Conservation (phyloP, 2,329 filamentous ascomycete genomes). For the Diaporthe vaccinii region DNA sequence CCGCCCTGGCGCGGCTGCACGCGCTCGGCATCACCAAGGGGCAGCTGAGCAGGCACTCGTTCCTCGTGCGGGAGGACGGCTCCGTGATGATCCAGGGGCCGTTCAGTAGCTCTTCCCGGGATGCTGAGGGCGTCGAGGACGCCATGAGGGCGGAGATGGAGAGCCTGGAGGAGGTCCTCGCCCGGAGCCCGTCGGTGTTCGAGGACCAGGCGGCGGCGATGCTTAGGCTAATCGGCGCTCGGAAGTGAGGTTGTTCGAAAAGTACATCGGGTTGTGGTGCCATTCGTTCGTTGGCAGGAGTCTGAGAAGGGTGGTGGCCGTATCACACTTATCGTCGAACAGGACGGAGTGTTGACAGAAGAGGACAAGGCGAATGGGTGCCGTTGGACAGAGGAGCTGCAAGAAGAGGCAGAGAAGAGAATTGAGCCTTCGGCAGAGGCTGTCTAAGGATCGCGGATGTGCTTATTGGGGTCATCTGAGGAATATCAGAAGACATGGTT, state of each 20-base stretch:
- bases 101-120: neutral
- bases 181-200: neutral
- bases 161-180: neutral
- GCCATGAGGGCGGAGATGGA: neutral
- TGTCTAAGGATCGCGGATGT: neutral
- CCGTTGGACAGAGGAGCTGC: neutral
- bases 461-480: neutral
- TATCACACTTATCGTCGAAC: neutral
- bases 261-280: neutral
- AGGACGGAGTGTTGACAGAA: neutral
- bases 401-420: neutral
- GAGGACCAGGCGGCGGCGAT: neutral
- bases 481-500: neutral
- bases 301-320: neutral
- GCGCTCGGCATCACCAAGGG: slow-evolving; percentile 15
- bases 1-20: slow-evolving; percentile 9
- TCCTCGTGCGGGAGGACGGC: slow-evolving; percentile 1
- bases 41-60: slow-evolving; percentile 14
- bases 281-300: neutral
- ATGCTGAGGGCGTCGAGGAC: neutral
- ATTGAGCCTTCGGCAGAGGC: neutral
- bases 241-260: neutral
- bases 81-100: slow-evolving; percentile 23
- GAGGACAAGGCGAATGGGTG: neutral
- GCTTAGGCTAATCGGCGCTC: neutral